phyloP scores from a whole-genome alignment of 225 moss, liverwort and hornwort genomes.

The Physcomitrellopsis africana region DNA sequence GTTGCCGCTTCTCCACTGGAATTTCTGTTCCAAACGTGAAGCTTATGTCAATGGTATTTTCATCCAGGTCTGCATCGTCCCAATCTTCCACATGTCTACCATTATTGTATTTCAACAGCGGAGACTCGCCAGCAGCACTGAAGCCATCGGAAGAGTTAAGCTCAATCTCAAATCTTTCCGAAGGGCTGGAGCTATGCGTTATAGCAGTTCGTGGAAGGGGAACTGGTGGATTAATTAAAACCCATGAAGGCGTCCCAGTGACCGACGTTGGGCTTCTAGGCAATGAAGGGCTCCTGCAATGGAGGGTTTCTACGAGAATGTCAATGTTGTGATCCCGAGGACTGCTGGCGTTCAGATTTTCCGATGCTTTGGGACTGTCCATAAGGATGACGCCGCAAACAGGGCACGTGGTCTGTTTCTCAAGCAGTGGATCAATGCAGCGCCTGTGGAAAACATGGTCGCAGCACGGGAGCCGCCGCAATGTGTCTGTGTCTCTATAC shows the following conservation, averaged over 20 bases:
- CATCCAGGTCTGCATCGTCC: conserved; percentile 30
- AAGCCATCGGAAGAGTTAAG: conserved; percentile 25
- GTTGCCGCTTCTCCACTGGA: conserved; percentile 22
- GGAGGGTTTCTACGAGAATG: background rate
- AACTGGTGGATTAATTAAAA: conserved; percentile 51
- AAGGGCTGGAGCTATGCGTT: conserved; percentile 41
- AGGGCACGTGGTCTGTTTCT: conserved; percentile 46
- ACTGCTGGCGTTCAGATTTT: background rate
- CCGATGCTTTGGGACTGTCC: background rate
- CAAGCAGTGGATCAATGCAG: conserved; percentile 48
- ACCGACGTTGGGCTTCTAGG: background rate
- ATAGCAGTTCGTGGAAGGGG: conserved; percentile 38
- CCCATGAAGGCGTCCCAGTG: conserved; percentile 41
- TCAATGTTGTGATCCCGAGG: background rate
- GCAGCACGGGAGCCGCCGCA: conserved; percentile 48
- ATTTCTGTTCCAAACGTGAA: conserved; percentile 45
- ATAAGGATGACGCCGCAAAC: conserved; percentile 44
- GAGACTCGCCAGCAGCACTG: conserved; percentile 37
- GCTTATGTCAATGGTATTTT: conserved; percentile 42
- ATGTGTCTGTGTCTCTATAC: conserved; percentile 35
- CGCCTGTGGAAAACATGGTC: conserved; percentile 51
- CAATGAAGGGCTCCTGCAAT: conserved; percentile 1
- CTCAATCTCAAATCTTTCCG: conserved; percentile 49
- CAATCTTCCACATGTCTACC: conserved; percentile 17
- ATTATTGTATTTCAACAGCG: conserved; percentile 15